Conservation (phyloP, 805 yeast species). For the Aciculoconidium aculeatum region DNA sequence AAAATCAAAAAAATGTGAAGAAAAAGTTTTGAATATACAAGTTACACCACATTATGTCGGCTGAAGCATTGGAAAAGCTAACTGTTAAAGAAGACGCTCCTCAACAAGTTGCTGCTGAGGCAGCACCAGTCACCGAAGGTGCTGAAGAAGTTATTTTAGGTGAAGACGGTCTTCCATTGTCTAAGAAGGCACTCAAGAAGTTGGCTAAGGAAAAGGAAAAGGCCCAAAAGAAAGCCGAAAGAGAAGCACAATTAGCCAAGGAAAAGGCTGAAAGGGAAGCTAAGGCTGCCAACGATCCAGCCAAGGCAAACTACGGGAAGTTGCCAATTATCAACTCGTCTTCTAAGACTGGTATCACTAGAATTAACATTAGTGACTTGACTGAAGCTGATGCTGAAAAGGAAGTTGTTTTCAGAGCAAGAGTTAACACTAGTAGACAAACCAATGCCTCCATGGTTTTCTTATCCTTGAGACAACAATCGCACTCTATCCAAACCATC, state of each 20-base stretch:
- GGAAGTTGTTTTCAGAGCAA: constrained; percentile 82
- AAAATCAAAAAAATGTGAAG: constrained; percentile 1
- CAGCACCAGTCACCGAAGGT: constrained; percentile 14
- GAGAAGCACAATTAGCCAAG: constrained; percentile 78
- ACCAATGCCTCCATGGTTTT: constrained; percentile 95
- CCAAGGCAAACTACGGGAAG: constrained; percentile 85
- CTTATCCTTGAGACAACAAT: constrained; percentile 87
- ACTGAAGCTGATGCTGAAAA: constrained; percentile 64
- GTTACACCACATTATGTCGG: constrained; percentile 17
- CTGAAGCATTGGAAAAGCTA: constrained; percentile 21
- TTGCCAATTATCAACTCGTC: constrained; percentile 79
- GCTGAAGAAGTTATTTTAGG: constrained; percentile 40
- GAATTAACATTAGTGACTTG: constrained; percentile 54
- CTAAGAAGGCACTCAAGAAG: constrained; percentile 93
- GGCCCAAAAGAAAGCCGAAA: constrained; percentile 87
- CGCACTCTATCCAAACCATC: constrained; percentile 74
- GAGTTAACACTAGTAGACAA: constrained; percentile 88
- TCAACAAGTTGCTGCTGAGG: constrained; percentile 5
- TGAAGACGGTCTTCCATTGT: constrained; percentile 78
- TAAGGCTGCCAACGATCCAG: constrained; percentile 69
- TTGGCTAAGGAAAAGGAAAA: constrained; percentile 90
- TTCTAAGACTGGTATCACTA: constrained; percentile 56
- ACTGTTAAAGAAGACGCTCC: constrained; percentile 11
- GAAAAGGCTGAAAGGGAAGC: constrained; percentile 82
- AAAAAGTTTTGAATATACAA: constrained; percentile 1